Evolutionary conservation across 2,329 filamentous ascomycete genomes (phyloP), one percentile per base, ranked within the genome.

Genomic region (Chrysoporthe deuterocubensis): DNA sequence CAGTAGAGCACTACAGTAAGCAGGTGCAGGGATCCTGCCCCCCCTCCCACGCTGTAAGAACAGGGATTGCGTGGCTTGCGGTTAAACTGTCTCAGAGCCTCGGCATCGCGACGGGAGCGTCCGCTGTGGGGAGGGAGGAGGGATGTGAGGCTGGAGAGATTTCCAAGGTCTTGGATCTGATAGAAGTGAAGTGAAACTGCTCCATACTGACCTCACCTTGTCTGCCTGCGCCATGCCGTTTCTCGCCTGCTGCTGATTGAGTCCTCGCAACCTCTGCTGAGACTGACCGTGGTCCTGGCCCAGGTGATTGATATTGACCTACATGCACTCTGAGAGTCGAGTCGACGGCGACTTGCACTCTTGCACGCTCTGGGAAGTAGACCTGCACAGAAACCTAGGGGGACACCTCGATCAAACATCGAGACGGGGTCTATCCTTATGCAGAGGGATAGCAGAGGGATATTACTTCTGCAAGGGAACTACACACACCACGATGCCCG

Each of bases 401-500:
- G 50, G 32, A 54, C 14, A 26, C 48, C 14, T 52, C 26, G 26
- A 5, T 50, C 4, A 4, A 9, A 26, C 14, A 16, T 11, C 26
- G 21, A 11, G 3, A 14, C 8, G 32, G 16, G 37, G n/a, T 3
- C 7, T 34, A 18, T 18, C 14, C 5, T 9, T 6, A 40, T 26
- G 5, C 18, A n/a, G 54, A 4, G 34, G 3, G 34, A 13, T n/a
- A 3, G 54, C 34, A 32, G 54, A 57, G 1, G 54, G 18, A 40
- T 16, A 14, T 18, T 5, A 57, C 16, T 9, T 57, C 32, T 18
- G 34, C n/a, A 40, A 34, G 54, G 8, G 54, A 26, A 7, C 26
- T 26, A 26, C 34, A 32, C 2, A 13, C 57, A 44, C 1, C 40
- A n/a, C 57, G 14, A 64, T 64, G 62, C 46, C 68, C 9, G 57